These are phyloP conservation scores for Brettanomyces custersianus DNA, from an alignment of 805 yeast genomes.

Conservation along the genomic window DNA sequence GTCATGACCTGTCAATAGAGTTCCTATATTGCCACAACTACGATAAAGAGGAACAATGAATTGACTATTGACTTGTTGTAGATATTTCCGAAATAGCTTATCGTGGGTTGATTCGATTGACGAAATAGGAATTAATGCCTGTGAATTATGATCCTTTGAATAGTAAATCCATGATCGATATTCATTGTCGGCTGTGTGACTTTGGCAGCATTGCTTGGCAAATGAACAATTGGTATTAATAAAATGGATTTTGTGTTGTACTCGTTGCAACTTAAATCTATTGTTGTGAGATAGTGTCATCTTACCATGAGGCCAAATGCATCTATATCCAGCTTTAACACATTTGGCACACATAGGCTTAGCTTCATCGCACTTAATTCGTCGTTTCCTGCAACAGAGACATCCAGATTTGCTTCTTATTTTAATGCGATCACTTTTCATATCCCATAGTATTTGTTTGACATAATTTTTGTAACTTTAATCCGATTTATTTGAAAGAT, in stretches of 20 bases:
- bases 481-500: too few species aligned
- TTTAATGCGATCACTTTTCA: too few species aligned
- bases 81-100: slow-evolving; percentile 15
- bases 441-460: too few species aligned
- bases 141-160: neutral
- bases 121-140: neutral
- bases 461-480: too few species aligned
- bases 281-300: slow-evolving; percentile 10
- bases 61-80: slow-evolving; percentile 7
- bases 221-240: slow-evolving; percentile 5
- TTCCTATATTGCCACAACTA: slow-evolving; percentile 9
- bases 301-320: slow-evolving; percentile 13
- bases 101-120: slow-evolving; percentile 11
- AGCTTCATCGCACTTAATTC: too few species aligned
- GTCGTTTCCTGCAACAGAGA: too few species aligned
- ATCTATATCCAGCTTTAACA: too few species aligned
- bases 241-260: slow-evolving; percentile 6
- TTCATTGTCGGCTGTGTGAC: neutral
- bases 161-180: too few species aligned
- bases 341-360: too few species aligned
- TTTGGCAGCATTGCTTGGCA: too few species aligned
- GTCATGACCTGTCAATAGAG: slow-evolving; percentile 12
- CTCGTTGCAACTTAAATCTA: slow-evolving; percentile 10
- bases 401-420: too few species aligned
- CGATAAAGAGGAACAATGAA: slow-evolving; percentile 2